Evolutionary conservation across 345 rosid genomes (phyloP), one percentile per base, ranked within the genome.

Genomic region (Alliaria petiolata): DNA sequence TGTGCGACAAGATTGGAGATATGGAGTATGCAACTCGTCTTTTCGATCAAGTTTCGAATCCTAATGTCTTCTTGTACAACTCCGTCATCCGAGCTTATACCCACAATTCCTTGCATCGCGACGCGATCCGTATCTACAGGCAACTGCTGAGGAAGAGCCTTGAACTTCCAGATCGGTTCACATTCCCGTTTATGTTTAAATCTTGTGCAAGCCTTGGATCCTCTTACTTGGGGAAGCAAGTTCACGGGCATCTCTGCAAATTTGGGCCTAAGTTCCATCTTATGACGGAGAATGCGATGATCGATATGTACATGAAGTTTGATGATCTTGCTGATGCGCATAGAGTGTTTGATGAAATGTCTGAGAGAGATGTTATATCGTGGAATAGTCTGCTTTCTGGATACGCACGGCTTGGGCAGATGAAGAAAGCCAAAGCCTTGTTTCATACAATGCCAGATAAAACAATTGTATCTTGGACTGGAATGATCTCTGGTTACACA

Each of bases 401-500:
- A 77, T 75, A 79, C 54, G 85, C 83, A 28, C 76, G 84, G 56
- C 69, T 34, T 58, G 95, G 92, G 19, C 47, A 75, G 53, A 46
- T 87, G 82, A 84, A 40, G 54, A 79, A 76, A 59, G 90, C 92
- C 0, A 76, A 81, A 57, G 65, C 39, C 0, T 39, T 87, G 56
- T 87, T 89, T 55, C 61, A 33, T 61, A 11, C 15, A 1, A 80
- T 89, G 86, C 76, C 81, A 2, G 52, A 38, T 19, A 76, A 71
- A 62, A 84, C 78, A 8, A 67, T 87, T 63, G 86, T 87, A 17
- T 85, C 96, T 3, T 89, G 90, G 89, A 87, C 89, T 9, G 77
- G 80, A 1, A 80, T 89, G 80, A 82, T 87, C 55, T 76, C 90
- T 0, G 96, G 96, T 39, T 83, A 70, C 64, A 67, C 79, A 0